Conservation (phyloP, 2,329 filamentous ascomycete species). For the Passalora sequoiae region DNA sequence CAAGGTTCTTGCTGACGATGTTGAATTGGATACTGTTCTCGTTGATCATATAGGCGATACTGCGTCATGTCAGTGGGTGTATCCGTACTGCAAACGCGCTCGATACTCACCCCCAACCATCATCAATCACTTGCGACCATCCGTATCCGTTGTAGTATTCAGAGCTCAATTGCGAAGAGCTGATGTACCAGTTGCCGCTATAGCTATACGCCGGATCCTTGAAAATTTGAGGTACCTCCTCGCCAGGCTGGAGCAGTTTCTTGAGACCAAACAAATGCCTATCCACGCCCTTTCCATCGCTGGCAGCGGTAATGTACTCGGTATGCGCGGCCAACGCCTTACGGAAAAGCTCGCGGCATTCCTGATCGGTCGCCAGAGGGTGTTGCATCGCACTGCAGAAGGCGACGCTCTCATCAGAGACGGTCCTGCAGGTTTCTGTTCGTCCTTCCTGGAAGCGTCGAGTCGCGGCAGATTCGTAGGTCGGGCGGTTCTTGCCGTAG, state of each 20-base stretch:
- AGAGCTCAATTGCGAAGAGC: conserved; percentile 80
- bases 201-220: conserved; percentile 81
- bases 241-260: conserved; percentile 74
- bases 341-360: conserved; percentile 70
- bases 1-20: conserved; percentile 87
- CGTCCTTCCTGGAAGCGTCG: conserved; percentile 93
- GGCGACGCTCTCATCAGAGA: conserved; percentile 84
- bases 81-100: not conserved
- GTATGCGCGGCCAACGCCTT: conserved; percentile 76
- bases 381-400: conserved; percentile 88
- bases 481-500: conserved; percentile 95
- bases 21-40: conserved; percentile 99
- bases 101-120: conserved; percentile 66
- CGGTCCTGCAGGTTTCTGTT: conserved; percentile 89
- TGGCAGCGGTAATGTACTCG: conserved; percentile 84
- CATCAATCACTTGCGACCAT: conserved; percentile 96
- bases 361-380: conserved; percentile 55
- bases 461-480: conserved; percentile 93
- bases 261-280: conserved; percentile 96
- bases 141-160: conserved; percentile 99
- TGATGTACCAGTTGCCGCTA: conserved; percentile 83
- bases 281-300: conserved; percentile 89
- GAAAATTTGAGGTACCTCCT: conserved; percentile 78
- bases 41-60: conserved; percentile 98
- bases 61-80: conserved; percentile 25